Conservation (phyloP, 108 stramenopile species). For the Aureococcus anophagefferens region DNA sequence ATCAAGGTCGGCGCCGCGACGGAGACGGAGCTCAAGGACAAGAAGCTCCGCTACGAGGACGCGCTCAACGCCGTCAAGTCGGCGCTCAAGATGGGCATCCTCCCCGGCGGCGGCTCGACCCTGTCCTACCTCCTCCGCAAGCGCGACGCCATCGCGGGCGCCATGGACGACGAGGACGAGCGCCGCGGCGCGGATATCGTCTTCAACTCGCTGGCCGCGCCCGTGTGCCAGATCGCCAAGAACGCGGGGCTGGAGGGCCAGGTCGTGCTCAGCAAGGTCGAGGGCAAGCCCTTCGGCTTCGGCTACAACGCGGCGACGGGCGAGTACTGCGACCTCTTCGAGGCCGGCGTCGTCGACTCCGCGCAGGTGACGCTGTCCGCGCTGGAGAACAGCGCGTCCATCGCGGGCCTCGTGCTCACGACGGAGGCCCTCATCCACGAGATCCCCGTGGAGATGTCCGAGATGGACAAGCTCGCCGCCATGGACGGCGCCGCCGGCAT, state of each 20-base stretch:
- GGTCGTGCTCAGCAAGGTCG: conserved; percentile 78
- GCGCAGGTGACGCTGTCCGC: conserved; percentile 94
- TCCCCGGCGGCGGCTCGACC: conserved; percentile 89
- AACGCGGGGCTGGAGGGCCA: conserved; percentile 93
- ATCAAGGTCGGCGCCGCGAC: conserved; percentile 97
- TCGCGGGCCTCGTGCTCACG: conserved; percentile 87
- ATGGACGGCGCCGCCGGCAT: conserved; percentile 73
- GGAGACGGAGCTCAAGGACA: conserved; percentile 96
- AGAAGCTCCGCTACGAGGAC: conserved; percentile 94
- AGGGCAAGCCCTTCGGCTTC: conserved; percentile 54
- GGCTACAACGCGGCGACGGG: conserved; percentile 85
- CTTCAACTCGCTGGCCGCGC: conserved; percentile 68
- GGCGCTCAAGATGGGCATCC: conserved; percentile 83
- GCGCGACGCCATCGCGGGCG: conserved; percentile 55
- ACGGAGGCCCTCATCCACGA: conserved; percentile 91
- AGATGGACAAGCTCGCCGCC: conserved; percentile 61
- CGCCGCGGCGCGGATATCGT: conserved; percentile 72
- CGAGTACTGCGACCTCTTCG: conserved; percentile 72
- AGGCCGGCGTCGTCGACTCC: conserved; percentile 81
- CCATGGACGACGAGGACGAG: conserved; percentile 80
- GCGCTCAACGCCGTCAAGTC: conserved; percentile 83
- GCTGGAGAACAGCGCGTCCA: conserved; percentile 83
- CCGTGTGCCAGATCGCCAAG: conserved; percentile 79
- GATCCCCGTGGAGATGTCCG: conserved; percentile 62
- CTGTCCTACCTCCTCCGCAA: conserved; percentile 68